Percentiles rank a stretch among this genome's conserved stretches.
These are phyloP conservation scores for Fusarium sp. DNA, from an alignment of 2,329 filamentous ascomycete genomes.

Conservation along the genomic window DNA sequence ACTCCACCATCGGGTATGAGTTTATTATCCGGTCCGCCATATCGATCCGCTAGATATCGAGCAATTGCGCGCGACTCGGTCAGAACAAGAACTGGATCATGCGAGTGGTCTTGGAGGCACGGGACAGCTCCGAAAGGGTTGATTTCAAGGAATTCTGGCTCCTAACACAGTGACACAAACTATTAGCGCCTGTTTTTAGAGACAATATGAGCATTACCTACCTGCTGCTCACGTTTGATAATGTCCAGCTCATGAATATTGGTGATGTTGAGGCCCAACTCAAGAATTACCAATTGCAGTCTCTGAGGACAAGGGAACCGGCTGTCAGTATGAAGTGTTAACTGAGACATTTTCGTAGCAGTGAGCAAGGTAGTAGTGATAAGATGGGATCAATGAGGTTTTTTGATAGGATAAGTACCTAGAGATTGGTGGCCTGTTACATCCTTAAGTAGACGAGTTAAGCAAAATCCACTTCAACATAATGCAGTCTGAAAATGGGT, in stretches of 20 bases:
- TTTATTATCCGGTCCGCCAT: background rate
- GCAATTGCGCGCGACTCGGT: background rate
- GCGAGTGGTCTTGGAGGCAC: background rate
- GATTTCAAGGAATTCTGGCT: background rate
- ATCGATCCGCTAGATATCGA: background rate
- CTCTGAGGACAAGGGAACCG: background rate
- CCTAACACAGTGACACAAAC: background rate
- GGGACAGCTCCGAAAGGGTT: background rate
- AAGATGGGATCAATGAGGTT: background rate
- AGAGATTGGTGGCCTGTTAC: background rate
- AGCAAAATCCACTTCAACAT: background rate
- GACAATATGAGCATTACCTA: too few relatives aligned
- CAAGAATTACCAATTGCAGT: background rate
- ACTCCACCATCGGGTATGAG: background rate
- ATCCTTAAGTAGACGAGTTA: accelerated
- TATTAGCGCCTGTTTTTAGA: background rate
- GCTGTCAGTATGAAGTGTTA: background rate
- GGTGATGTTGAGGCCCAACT: background rate
- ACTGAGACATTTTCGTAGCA: background rate
- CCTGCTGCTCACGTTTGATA: background rate
- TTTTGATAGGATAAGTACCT: accelerated
- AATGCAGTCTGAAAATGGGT: background rate
- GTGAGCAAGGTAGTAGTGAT: background rate
- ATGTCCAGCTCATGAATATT: background rate
- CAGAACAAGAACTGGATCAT: background rate